Evolutionary conservation across 805 yeast genomes (phyloP), one percentile per base, ranked within the genome.

Genomic region (Wickerhamomyces chambardii): DNA sequence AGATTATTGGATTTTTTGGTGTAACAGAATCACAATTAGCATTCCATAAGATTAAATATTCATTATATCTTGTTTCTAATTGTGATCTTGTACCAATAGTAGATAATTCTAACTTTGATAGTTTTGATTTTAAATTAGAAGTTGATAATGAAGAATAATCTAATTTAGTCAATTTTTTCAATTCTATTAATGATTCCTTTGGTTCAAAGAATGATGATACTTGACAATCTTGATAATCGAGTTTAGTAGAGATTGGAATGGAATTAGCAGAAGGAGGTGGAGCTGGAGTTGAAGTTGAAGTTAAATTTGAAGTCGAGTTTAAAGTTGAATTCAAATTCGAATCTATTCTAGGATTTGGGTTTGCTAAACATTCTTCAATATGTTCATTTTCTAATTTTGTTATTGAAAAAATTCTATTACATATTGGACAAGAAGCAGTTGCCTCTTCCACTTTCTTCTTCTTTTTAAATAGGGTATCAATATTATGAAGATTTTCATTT

Each of bases 11-110:
- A 18, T 73, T 56, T 4, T 71, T 72, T 0, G 95, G 95, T 22
- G 63, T 66, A 26, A 70, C 60, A 6, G 87, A 70, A 50, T 86
- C 95, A 30, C 78, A 68, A 48, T 86, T 86, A 11, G 95, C 78
- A 50, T 89, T 89, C 76, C 79, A 82, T 10, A 86, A 50, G 24
- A 78, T 73, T 37, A 81, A 75, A 61, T 77, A 89, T 44, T 87
- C 90, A 41, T 75, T 78, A 50, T 83, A 83, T 29, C 97, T 59
- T 15, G 70, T 58, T 40, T 84, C 89, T 45, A 87, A 48, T 42
- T 73, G 78, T 14, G 58, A 58, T 40, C 84, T 64, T 1, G 79
- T 56, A 0, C 97, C 97, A 9, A 52, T 55, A 0, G 75, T 64
- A 0, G 87, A 71, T 6, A 89, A 54, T 12, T 73, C 73, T 17